Evolutionary conservation across 768 basidiomycete genomes (phyloP).

Genomic region (Rhodocollybia butyracea): DNA sequence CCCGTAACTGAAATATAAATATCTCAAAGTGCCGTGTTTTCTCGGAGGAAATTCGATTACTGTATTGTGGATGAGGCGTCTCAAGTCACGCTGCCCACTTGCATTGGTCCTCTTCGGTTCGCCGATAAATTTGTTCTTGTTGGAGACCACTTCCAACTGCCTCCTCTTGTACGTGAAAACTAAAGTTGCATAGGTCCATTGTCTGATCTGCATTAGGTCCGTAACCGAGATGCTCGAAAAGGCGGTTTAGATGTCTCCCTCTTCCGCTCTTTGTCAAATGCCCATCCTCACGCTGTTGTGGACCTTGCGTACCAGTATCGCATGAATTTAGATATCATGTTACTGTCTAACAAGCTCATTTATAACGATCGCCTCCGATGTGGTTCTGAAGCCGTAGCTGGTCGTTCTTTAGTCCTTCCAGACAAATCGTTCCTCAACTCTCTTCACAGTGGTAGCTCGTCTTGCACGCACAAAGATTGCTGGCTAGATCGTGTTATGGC

Average conservation of each 20-base stretch:
- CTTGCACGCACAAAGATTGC: slow-evolving; percentile 41
- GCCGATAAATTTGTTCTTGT: slow-evolving; percentile 92
- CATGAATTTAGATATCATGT: slow-evolving; percentile 97
- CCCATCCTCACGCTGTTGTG: slow-evolving; percentile 81
- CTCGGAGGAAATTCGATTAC: slow-evolving; percentile 84
- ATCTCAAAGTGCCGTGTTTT: slow-evolving; percentile 72
- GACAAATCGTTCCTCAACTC: slow-evolving; percentile 36
- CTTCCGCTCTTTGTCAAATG: slow-evolving; percentile 84
- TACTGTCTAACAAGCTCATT: slow-evolving; percentile 81
- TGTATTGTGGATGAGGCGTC: slow-evolving; percentile 99
- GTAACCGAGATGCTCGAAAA: slow-evolving; percentile 71
- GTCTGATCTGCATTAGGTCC: slow-evolving; percentile 52
- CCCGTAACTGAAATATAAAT: slow-evolving; percentile 9
- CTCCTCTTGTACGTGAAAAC: slow-evolving; percentile 68
- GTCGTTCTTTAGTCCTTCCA: slow-evolving; percentile 53
- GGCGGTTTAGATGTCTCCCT: slow-evolving; percentile 88
- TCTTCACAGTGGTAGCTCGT: slow-evolving; percentile 36
- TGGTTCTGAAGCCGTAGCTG: slow-evolving; percentile 71
- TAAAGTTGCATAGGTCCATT: neutral
- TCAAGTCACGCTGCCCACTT: slow-evolving; percentile 94
- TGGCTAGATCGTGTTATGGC: slow-evolving; percentile 70
- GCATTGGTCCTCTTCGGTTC: slow-evolving; percentile 87
- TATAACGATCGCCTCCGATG: slow-evolving; percentile 77
- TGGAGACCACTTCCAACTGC: slow-evolving; percentile 96
- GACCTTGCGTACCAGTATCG: slow-evolving; percentile 89